A percentile compares a stretch with the other conserved stretches of the same genome.
Evolutionary conservation across 2,329 filamentous ascomycete genomes (phyloP).

Genomic region (Botryotinia convoluta): DNA sequence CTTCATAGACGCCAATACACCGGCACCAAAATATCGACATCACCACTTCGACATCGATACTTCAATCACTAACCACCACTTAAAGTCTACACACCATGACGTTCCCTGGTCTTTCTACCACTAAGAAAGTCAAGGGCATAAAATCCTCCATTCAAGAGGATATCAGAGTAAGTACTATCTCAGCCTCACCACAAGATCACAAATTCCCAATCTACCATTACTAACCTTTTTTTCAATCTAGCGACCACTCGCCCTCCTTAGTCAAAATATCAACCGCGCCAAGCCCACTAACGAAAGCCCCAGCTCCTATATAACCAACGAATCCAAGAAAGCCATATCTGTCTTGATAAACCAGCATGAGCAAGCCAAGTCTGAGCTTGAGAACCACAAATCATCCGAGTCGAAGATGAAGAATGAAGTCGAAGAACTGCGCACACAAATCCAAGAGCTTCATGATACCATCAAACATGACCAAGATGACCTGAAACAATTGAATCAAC

Average conservation of each 20-base stretch:
- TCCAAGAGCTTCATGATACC: not conserved
- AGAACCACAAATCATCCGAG: not conserved
- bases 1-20: not conserved
- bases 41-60: not conserved
- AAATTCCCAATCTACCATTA: not conserved
- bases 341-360: slow-evolving; percentile 2
- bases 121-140: not conserved
- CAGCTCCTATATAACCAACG: not conserved
- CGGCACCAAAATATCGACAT: not conserved
- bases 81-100: not conserved
- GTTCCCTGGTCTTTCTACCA: not conserved
- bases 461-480: not conserved
- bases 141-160: not conserved
- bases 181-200: not conserved
- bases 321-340: slow-evolving; percentile 6
- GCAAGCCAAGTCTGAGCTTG: not conserved
- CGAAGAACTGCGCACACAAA: not conserved
- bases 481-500: not conserved
- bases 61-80: not conserved
- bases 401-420: not conserved
- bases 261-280: not conserved
- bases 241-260: not conserved
- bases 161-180: not conserved
- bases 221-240: not conserved
- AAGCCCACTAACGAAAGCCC: not conserved